These are phyloP conservation scores for Wickerhamomyces sp. DNA, from an alignment of 1,139 yeast genomes.

Conservation along the genomic window DNA sequence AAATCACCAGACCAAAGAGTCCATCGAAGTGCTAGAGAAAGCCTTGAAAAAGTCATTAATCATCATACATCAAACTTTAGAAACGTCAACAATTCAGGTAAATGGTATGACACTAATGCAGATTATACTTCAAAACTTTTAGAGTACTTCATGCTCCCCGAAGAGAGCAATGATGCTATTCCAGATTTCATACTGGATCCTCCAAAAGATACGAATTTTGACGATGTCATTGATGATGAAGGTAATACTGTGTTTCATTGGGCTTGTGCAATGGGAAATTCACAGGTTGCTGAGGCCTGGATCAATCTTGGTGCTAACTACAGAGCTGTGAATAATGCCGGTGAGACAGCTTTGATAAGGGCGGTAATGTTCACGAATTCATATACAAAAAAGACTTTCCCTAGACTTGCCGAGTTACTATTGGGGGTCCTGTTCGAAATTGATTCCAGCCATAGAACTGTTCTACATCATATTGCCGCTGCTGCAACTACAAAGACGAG, in stretches of 20 bases:
- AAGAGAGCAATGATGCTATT: conserved; percentile 40
- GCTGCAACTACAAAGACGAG: conserved; percentile 54
- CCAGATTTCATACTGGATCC: conserved; percentile 69
- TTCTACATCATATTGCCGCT: conserved; percentile 77
- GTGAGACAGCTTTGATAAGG: conserved; percentile 83
- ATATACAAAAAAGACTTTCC: conserved; percentile 73
- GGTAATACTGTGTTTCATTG: conserved; percentile 95
- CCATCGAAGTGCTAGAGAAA: conserved; percentile 19
- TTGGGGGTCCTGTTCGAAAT: conserved; percentile 58
- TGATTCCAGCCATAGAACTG: conserved; percentile 64
- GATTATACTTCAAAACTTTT: conserved; percentile 38
- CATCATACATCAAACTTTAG: conserved; percentile 12
- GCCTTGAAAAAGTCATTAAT: conserved; percentile 18
- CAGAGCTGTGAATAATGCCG: conserved; percentile 64
- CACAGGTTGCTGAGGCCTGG: conserved; percentile 66
- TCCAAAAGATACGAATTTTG: conserved; percentile 67
- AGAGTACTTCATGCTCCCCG: conserved; percentile 65
- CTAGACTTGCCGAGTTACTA: conserved; percentile 65
- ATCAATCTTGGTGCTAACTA: conserved; percentile 73
- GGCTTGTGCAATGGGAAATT: conserved; percentile 92
- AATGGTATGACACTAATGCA: conserved; percentile 27
- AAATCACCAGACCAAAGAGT: conserved; percentile 22
- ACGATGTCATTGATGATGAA: conserved; percentile 86
- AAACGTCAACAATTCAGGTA: conserved; percentile 3
- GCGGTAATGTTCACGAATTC: conserved; percentile 84